These are phyloP conservation scores for Colletotrichum melonis DNA, from an alignment of 2,329 filamentous ascomycete species.

Conservation along the genomic window DNA sequence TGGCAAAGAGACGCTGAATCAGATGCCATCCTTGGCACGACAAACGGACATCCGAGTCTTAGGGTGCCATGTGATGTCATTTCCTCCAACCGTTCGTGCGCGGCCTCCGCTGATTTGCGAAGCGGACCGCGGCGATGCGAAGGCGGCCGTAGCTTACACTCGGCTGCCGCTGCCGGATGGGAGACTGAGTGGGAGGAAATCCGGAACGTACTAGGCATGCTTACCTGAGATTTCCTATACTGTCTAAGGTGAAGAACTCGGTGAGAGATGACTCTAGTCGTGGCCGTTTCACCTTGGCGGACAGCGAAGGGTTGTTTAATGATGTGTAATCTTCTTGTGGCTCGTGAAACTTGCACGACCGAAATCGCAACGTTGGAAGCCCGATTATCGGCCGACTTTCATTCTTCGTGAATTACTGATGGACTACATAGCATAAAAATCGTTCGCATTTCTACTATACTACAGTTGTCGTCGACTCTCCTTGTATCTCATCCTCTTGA, in stretches of 20 bases:
- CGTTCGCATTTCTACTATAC: no score
- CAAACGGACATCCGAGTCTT: conserved; percentile 16
- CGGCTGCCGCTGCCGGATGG: neutral
- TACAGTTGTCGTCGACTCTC: no score
- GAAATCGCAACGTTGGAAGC: neutral
- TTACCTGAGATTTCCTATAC: neutral
- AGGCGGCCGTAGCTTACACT: neutral
- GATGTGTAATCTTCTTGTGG: neutral
- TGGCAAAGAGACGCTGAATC: neutral
- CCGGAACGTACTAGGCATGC: neutral
- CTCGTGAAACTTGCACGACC: conserved; percentile 11
- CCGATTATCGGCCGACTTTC: conserved; percentile 6
- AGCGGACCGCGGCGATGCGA: neutral
- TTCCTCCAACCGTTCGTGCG: neutral
- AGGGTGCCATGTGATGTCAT: conserved; percentile 24
- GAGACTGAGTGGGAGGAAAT: neutral
- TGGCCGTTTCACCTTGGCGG: neutral
- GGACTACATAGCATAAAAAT: no score
- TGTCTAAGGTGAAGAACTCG: neutral
- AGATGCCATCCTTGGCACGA: neutral
- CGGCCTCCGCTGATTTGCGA: neutral
- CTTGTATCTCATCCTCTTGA: no score
- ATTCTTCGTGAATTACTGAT: neutral
- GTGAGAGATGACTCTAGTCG: neutral
- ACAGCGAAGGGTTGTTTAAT: neutral